phyloP scores from a whole-genome alignment of 306 rosid genomes.

The Dalbergia cochinchinensis region DNA sequence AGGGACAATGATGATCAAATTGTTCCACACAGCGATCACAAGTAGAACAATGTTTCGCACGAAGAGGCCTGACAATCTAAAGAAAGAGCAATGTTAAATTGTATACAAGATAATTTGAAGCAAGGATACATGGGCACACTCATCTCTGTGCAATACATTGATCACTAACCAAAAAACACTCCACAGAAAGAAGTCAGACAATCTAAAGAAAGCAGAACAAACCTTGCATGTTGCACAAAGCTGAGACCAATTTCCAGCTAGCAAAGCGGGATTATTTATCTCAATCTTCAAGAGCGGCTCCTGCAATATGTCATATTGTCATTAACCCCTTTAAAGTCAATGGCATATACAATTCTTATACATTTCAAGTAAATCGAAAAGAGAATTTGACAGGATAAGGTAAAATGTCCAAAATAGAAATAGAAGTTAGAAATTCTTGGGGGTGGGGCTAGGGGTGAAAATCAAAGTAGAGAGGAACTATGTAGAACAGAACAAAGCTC shows the following conservation, averaged over 20 bases:
- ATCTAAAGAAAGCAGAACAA: slow-evolving; percentile 54
- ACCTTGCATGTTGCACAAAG: slow-evolving; percentile 79
- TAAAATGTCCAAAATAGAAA: slow-evolving; percentile 18
- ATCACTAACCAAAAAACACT: slow-evolving; percentile 60
- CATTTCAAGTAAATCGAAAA: background rate
- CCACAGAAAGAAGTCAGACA: slow-evolving; percentile 69
- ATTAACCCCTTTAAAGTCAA: slow-evolving; percentile 39
- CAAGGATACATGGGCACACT: slow-evolving; percentile 1
- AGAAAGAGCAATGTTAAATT: slow-evolving; percentile 36
- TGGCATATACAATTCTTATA: slow-evolving; percentile 10
- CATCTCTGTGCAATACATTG: slow-evolving; percentile 59
- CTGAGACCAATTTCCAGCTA: slow-evolving; percentile 80
- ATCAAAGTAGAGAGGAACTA: slow-evolving; percentile 8
- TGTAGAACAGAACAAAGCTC: slow-evolving; percentile 42
- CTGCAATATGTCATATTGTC: slow-evolving; percentile 53
- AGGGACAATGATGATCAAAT: slow-evolving; percentile 99
- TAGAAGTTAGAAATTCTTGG: slow-evolving; percentile 24
- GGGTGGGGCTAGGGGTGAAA: background rate
- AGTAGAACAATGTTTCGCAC: slow-evolving; percentile 97
- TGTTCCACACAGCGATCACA: slow-evolving; percentile 98
- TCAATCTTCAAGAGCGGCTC: slow-evolving; percentile 95
- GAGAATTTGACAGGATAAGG: background rate
- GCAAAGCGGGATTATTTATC: slow-evolving; percentile 88
- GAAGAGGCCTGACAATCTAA: slow-evolving; percentile 99
- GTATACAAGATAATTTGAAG: slow-evolving; percentile 23